phyloP scores from a whole-genome alignment of 257 asterid genomes.

The Nicotiana tabacum region DNA sequence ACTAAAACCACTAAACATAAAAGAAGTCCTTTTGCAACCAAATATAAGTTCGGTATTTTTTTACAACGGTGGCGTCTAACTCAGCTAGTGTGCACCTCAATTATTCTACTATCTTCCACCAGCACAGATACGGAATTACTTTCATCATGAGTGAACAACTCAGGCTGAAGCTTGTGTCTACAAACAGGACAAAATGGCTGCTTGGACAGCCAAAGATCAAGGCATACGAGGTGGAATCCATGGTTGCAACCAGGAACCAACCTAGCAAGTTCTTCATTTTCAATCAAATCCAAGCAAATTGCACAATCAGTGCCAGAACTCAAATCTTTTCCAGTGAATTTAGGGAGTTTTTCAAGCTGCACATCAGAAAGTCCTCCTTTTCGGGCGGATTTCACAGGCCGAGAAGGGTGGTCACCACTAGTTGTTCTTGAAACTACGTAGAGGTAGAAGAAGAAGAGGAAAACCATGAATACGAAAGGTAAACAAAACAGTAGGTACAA shows the following conservation, averaged over 20 bases:
- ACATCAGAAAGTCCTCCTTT: not conserved
- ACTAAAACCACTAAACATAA: too few species aligned
- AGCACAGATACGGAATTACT: not conserved
- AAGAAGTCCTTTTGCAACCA: not conserved
- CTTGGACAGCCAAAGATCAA: constrained; percentile 19
- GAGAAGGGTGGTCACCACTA: not conserved
- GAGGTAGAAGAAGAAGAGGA: not conserved
- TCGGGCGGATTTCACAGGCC: not conserved
- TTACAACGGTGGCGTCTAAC: not conserved
- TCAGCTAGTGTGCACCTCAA: not conserved
- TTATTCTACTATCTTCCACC: too few species aligned
- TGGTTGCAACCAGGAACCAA: constrained; percentile 24
- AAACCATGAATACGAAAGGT: not conserved
- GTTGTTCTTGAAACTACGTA: not conserved
- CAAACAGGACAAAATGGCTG: constrained; percentile 19
- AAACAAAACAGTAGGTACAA: not conserved
- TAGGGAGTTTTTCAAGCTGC: constrained; percentile 8
- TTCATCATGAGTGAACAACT: not conserved
- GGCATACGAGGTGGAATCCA: constrained; percentile 22
- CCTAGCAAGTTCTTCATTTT: not conserved
- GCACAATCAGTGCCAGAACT: not conserved
- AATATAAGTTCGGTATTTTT: not conserved
- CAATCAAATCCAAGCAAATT: constrained; percentile 9
- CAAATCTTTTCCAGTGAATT: constrained; percentile 6
- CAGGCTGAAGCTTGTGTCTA: not conserved